These are phyloP conservation scores for Annulohypoxylon moriforme DNA, from an alignment of 495 filamentous ascomycete genomes.

Conservation along the genomic window DNA sequence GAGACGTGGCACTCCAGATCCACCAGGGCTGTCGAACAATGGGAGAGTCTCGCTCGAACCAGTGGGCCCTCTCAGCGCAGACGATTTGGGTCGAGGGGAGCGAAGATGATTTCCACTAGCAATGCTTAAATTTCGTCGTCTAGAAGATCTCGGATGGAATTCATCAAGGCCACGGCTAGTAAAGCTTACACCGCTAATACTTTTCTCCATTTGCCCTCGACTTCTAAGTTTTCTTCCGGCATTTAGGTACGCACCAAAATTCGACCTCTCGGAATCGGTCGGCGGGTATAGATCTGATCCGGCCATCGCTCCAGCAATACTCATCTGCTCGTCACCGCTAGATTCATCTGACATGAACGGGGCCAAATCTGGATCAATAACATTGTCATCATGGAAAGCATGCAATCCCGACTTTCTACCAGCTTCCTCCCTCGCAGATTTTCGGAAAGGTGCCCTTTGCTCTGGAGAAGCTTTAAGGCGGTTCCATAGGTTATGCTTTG, in stretches of 20 bases:
- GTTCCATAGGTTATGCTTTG: conserved; percentile 82
- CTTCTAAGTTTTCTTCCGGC: conserved; percentile 79
- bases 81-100: conserved; percentile 71
- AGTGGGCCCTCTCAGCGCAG: conserved; percentile 53
- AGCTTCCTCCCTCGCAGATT: conserved; percentile 72
- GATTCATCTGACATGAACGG: conserved; percentile 96
- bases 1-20: conserved; percentile 65
- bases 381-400: conserved; percentile 96
- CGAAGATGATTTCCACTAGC: conserved; percentile 73
- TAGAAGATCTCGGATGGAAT: conserved; percentile 67
- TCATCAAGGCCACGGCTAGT: conserved; percentile 65
- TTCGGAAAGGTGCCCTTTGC: conserved; percentile 91
- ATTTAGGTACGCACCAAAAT: conserved; percentile 64
- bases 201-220: conserved; percentile 73
- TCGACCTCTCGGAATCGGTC: conserved; percentile 61
- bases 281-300: conserved; percentile 54
- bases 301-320: conserved; percentile 79
- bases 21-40: conserved; percentile 50
- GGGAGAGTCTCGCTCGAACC: conserved; percentile 57
- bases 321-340: conserved; percentile 91
- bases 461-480: conserved; percentile 62
- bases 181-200: conserved; percentile 69
- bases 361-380: conserved; percentile 96
- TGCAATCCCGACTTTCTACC: conserved; percentile 73
- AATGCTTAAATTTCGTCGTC: conserved; percentile 82